These are phyloP conservation scores for Myochromella boudieri DNA, from an alignment of 768 basidiomycete species.

Conservation along the genomic window DNA sequence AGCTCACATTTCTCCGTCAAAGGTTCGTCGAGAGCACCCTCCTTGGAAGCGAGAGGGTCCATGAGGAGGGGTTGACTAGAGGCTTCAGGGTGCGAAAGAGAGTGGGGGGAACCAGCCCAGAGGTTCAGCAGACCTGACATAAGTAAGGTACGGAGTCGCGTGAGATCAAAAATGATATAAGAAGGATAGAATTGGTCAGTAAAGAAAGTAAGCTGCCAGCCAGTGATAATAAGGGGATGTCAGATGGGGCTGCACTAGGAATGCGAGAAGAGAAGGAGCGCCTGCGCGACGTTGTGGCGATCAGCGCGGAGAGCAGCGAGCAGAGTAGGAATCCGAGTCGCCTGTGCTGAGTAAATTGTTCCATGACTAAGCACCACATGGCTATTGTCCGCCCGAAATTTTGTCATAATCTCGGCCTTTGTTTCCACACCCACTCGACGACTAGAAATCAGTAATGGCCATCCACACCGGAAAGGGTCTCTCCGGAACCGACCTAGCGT, in stretches of 20 bases:
- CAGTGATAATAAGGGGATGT: conserved; percentile 1
- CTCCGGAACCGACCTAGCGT: too few species aligned
- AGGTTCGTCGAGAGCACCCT: conserved; percentile 21
- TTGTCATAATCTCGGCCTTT: too few species aligned
- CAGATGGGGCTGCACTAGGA: background rate
- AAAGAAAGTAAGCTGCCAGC: conserved; percentile 2
- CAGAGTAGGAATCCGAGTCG: background rate
- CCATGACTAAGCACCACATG: background rate
- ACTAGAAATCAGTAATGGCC: too few species aligned
- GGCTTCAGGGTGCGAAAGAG: conserved; percentile 8
- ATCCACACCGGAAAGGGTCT: too few species aligned
- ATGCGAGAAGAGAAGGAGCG: conserved; percentile 3
- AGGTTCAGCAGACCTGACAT: conserved; percentile 18
- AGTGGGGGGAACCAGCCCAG: conserved; percentile 19
- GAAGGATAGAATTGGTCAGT: conserved; percentile 9
- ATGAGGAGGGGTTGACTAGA: conserved; percentile 22
- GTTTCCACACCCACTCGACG: too few species aligned
- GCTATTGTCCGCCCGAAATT: background rate
- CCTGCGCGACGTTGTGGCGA: conserved; percentile 8
- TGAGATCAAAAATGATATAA: conserved; percentile 3
- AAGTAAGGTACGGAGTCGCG: background rate
- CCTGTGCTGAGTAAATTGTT: background rate
- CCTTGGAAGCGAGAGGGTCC: conserved; percentile 17
- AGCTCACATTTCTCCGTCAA: conserved; percentile 66
- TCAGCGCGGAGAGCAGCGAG: conserved; percentile 2